phyloP scores from a whole-genome alignment of 495 filamentous ascomycete species.

The Xylaria longipes region DNA sequence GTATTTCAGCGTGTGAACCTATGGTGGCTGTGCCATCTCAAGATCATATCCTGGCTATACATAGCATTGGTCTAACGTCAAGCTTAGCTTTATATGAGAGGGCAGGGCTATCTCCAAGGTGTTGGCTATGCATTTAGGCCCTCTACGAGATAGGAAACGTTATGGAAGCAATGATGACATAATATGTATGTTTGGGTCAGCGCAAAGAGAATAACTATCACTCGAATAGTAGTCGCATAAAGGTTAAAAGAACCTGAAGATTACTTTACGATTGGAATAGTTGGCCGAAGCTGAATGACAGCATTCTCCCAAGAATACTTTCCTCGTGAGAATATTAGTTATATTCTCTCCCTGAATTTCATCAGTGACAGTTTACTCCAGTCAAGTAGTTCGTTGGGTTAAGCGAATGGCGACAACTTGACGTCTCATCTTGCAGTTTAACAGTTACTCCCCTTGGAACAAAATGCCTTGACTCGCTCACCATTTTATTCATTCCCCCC shows the following conservation, averaged over 20 bases:
- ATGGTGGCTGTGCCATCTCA: background rate
- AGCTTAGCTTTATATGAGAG: background rate
- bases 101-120: background rate
- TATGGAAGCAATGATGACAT: background rate
- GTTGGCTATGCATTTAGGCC: background rate
- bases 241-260: background rate
- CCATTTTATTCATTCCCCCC: background rate
- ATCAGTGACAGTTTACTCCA: background rate
- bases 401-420: background rate
- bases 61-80: background rate
- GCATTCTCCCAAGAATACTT: no score
- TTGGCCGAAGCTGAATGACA: background rate
- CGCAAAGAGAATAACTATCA: background rate
- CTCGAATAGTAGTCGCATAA: background rate
- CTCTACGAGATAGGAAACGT: background rate
- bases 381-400: background rate
- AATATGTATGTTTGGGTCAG: background rate
- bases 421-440: background rate
- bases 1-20: background rate
- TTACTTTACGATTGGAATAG: background rate
- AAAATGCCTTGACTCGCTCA: background rate
- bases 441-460: no score
- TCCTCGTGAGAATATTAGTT: background rate
- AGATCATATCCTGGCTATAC: background rate
- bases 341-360: no score